These are phyloP conservation scores for Russula dissimulans DNA, from an alignment of 768 basidiomycete genomes.

Conservation along the genomic window DNA sequence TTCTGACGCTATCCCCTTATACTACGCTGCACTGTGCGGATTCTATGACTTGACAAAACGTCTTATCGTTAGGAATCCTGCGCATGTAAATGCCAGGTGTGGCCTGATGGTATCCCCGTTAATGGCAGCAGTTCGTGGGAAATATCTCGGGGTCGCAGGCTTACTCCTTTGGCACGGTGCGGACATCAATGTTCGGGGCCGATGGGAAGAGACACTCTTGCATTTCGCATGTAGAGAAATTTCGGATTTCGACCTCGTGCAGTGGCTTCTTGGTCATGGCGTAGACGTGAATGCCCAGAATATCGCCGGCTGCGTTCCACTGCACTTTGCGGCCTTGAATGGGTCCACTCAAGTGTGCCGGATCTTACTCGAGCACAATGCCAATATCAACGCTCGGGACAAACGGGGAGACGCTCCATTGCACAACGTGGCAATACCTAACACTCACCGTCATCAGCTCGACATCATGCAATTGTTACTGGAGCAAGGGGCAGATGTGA, in stretches of 20 bases:
- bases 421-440: too few relatives aligned
- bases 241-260: background rate
- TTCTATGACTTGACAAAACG: background rate
- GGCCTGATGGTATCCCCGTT: background rate
- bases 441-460: too few relatives aligned
- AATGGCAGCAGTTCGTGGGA: background rate
- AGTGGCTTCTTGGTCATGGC: background rate
- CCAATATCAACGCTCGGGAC: too few relatives aligned
- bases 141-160: background rate
- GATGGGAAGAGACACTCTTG: background rate
- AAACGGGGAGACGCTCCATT: too few relatives aligned
- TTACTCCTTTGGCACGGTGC: background rate
- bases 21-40: background rate
- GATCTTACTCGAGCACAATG: too few relatives aligned
- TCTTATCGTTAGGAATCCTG: background rate
- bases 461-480: background rate
- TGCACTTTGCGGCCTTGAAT: background rate
- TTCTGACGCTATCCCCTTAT: background rate
- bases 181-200: background rate
- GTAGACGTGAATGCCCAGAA: background rate
- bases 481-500: background rate
- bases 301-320: background rate
- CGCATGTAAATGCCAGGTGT: background rate
- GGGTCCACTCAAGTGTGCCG: background rate
- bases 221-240: background rate